Conservation (phyloP, 495 filamentous ascomycete genomes). For the Aspergillus kassunensis region DNA sequence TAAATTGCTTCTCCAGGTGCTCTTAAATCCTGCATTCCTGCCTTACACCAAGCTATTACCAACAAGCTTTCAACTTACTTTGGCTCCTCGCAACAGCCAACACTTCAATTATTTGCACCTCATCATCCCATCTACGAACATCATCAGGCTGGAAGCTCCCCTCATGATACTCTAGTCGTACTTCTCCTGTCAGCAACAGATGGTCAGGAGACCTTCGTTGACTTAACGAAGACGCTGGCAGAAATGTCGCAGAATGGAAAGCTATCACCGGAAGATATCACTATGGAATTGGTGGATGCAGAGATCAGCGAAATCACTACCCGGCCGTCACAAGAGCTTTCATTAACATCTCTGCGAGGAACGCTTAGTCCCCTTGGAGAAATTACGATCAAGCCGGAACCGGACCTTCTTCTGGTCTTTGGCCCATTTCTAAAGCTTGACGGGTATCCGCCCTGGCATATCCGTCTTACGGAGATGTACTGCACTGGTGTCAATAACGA, state of each 20-base stretch:
- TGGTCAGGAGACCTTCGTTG: slow-evolving; percentile 87
- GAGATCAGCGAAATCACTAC: slow-evolving; percentile 66
- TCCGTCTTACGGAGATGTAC: slow-evolving; percentile 91
- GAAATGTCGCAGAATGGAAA: slow-evolving; percentile 93
- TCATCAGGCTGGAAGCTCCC: neutral
- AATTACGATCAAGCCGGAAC: slow-evolving; percentile 52
- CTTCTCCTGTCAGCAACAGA: slow-evolving; percentile 86
- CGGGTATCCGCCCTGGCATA: slow-evolving; percentile 95
- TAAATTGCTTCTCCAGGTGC: slow-evolving; percentile 51
- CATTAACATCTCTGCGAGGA: slow-evolving; percentile 1
- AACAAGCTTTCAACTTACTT: slow-evolving; percentile 81
- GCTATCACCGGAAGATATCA: slow-evolving; percentile 73
- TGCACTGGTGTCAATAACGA: slow-evolving; percentile 46
- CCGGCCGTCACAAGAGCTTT: slow-evolving; percentile 25
- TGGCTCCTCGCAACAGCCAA: slow-evolving; percentile 59
- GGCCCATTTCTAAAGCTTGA: slow-evolving; percentile 73
- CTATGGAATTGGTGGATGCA: slow-evolving; percentile 79
- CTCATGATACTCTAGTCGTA: slow-evolving; percentile 58
- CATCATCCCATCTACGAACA: slow-evolving; percentile 48
- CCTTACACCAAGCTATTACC: slow-evolving; percentile 67
- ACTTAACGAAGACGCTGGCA: slow-evolving; percentile 88
- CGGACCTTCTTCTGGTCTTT: slow-evolving; percentile 86
- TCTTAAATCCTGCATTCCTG: slow-evolving; percentile 77
- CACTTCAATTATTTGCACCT: slow-evolving; percentile 70
- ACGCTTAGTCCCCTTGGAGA: neutral